phyloP scores from a whole-genome alignment of 2,329 filamentous ascomycete genomes.

The Talaromyces sp. region DNA sequence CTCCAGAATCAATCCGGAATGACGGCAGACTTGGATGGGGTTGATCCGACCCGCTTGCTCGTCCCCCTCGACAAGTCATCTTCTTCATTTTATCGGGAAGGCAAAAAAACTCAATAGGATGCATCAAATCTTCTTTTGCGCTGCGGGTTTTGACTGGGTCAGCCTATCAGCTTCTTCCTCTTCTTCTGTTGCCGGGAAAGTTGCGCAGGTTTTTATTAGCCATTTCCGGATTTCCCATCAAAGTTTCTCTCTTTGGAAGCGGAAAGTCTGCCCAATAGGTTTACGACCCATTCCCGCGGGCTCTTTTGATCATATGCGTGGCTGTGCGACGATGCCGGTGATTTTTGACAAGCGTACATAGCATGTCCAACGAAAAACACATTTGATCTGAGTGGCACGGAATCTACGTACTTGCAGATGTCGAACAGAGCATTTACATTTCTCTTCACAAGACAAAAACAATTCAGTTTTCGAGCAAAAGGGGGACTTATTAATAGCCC shows the following conservation, averaged over 20 bases:
- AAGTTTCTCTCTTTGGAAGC: neutral
- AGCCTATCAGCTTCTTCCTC: neutral
- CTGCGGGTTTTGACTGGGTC: conserved; percentile 6
- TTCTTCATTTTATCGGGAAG: neutral
- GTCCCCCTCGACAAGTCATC: conserved; percentile 9
- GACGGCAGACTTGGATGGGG: neutral
- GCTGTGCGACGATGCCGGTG: neutral
- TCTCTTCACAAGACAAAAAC: neutral
- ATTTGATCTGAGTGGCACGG: neutral
- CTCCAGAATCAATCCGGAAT: neutral
- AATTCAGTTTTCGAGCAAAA: neutral
- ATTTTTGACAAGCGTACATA: neutral
- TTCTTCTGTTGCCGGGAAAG: neutral
- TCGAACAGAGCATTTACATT: neutral
- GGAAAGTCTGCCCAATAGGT: neutral
- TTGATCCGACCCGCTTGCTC: conserved; percentile 8
- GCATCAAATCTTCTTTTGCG: neutral
- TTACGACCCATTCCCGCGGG: neutral
- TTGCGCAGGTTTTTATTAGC: neutral
- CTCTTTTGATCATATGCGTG: neutral
- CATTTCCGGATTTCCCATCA: neutral
- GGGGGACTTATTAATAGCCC: neutral
- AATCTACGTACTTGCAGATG: neutral
- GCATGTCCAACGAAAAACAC: neutral
- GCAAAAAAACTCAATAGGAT: neutral